phyloP scores from a whole-genome alignment of 2,329 filamentous ascomycete species.

The Ophiocordyceps unilateralis region DNA sequence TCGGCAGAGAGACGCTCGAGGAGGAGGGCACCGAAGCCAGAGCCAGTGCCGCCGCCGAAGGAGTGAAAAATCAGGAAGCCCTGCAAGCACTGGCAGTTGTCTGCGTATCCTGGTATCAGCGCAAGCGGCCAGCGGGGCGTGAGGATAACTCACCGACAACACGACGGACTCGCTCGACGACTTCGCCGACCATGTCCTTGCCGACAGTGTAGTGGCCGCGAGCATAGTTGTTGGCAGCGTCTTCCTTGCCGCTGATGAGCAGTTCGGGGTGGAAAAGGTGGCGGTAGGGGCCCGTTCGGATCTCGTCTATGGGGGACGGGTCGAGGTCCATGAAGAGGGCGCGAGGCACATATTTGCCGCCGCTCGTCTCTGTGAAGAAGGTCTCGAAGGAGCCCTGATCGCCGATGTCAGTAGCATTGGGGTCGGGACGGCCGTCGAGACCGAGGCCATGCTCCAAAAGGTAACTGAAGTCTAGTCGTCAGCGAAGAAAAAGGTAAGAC shows the following conservation, averaged over 20 bases:
- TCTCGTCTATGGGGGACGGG: slow-evolving; percentile 58
- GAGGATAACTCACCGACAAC: slow-evolving; percentile 37
- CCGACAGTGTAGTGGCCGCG: slow-evolving; percentile 62
- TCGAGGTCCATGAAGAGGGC: slow-evolving; percentile 59
- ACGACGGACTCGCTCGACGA: slow-evolving; percentile 53
- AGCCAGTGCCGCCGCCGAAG: slow-evolving; percentile 56
- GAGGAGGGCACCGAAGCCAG: slow-evolving; percentile 54
- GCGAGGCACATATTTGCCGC: slow-evolving; percentile 54
- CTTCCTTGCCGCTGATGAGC: slow-evolving; percentile 58
- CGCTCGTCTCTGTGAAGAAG: slow-evolving; percentile 58
- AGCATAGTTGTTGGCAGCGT: slow-evolving; percentile 63
- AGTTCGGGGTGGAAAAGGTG: slow-evolving; percentile 58
- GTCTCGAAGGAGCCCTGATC: slow-evolving; percentile 52
- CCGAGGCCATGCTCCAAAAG: slow-evolving; percentile 56
- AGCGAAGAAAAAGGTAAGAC: slow-evolving; percentile 3
- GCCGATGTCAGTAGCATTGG: slow-evolving; percentile 38
- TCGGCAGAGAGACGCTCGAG: slow-evolving; percentile 57
- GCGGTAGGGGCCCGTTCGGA: slow-evolving; percentile 50
- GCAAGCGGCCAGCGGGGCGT: background rate
- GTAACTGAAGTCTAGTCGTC: slow-evolving; percentile 31
- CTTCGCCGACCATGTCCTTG: slow-evolving; percentile 58
- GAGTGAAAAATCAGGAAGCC: slow-evolving; percentile 63
- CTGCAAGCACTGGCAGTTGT: slow-evolving; percentile 57
- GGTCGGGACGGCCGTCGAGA: slow-evolving; percentile 45
- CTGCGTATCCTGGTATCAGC: slow-evolving; percentile 17